These are phyloP conservation scores for Musa itinerans DNA, from an alignment of 176 grass and related monocot genomes.

Conservation along the genomic window DNA sequence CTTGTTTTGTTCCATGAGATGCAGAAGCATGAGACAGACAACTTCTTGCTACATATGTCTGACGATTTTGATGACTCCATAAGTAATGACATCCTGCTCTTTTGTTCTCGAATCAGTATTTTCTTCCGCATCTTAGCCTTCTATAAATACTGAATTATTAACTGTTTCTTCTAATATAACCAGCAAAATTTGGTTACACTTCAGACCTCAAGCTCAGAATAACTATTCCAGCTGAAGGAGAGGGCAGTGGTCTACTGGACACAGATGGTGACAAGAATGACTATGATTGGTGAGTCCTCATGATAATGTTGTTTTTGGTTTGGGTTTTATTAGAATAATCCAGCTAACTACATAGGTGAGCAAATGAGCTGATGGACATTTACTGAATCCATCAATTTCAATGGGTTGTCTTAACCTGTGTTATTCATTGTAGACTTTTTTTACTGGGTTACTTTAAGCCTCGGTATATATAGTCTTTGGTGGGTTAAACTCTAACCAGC, in stretches of 20 bases:
- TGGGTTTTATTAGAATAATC: background rate
- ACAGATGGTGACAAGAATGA: slow-evolving; percentile 73
- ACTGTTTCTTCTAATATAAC: background rate
- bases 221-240: background rate
- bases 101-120: slow-evolving; percentile 3
- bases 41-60: slow-evolving; percentile 64
- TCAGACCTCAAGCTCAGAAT: slow-evolving; percentile 46
- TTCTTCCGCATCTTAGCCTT: slow-evolving; percentile 10
- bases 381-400: too few species aligned
- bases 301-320: background rate
- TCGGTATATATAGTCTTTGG: too few species aligned
- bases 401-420: too few species aligned
- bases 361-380: too few species aligned
- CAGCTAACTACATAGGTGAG: too few species aligned
- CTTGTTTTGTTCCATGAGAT: slow-evolving; percentile 61
- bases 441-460: too few species aligned
- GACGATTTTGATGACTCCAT: slow-evolving; percentile 41
- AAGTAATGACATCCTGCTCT: background rate
- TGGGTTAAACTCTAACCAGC: too few species aligned
- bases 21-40: slow-evolving; percentile 64
- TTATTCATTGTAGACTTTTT: too few species aligned
- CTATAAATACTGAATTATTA: background rate
- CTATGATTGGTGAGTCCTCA: slow-evolving; percentile 77
- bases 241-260: slow-evolving; percentile 63
- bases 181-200: slow-evolving; percentile 62